Evolutionary conservation across 1,284 basidiomycete species (phyloP), one percentile per base, ranked within the genome.

Genomic region (Austroboletus novae-zelandiae): DNA sequence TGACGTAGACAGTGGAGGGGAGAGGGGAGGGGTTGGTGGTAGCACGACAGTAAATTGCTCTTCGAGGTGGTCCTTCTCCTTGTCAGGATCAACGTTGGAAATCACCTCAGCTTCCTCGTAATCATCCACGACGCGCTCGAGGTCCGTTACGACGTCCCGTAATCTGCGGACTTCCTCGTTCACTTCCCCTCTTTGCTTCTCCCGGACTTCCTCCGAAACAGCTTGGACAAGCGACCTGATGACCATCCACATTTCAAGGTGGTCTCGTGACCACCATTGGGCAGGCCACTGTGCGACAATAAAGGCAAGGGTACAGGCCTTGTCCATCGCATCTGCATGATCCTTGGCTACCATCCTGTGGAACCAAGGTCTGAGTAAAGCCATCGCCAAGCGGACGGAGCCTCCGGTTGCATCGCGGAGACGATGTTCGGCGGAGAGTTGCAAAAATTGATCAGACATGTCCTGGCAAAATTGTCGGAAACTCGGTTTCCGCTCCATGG

Each of bases 391-490:
- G 41, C 80, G 76, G 11, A 86, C 81, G 1, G 86, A 80, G 17
- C 81, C 81, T 20, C 76, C 74, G 1, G 86, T 85, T 3, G 84
- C 78, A 61, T 86, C 86, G 30, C 78, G 76, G 47, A 86, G 64
- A 29, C 80, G 78, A 42, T 73, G 71, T 48, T 84, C 81, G 27
- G 71, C 57, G 2, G 80, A 69, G 50, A 80, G 71, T 44, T 71
- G 74, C 39, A 81, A 67, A 69, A 88, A 89, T 25, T 75, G 74
- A 40, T 76, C 77, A 5, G 83, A 78, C 73, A 85, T 80, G 23
- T 80, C 78, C 58, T 79, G 79, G 67, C 86, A 89, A 66, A 89
- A 89, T 47, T 80, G 76, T 32, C 79, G 79, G 69, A 80, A 89
- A 58, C 72, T 81, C 13, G 76, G 74, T 61, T 81, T 83, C 61